Evolutionary conservation across 1,284 basidiomycete species (phyloP), one percentile per base, ranked within the genome.

Genomic region (Ustilago loliicola): DNA sequence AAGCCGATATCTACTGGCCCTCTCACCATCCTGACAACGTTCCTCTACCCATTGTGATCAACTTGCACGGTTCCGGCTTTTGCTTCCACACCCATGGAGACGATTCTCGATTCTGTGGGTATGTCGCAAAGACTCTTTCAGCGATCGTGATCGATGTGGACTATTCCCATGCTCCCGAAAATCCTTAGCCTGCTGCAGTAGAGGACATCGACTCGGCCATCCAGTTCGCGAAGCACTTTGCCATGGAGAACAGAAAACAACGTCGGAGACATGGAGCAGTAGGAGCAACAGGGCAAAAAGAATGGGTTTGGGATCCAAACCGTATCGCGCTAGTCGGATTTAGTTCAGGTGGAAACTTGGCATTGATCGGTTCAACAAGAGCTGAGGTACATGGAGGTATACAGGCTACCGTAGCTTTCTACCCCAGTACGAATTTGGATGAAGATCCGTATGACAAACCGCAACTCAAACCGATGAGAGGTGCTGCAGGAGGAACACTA

Each of bases 151-250:
- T 92, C 9, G 90, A 91, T 5, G 91, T 93, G 23, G 91, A 91
- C 77, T 93, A 93, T 83, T 90, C 92, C 5, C 89, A 93, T 9
- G 92, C 91, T 0, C 93, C 93, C 0, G 93, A 94, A 80, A 75
- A 91, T 60, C 89, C 89, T 5, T 93, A 92, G 79, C 93, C 93
- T 1, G 90, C 91, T 1, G 92, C 92, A 0, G 90, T 93, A 0
- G 90, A 93, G 48, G 93, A 94, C 80, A 90, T 91, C 0, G 87
- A 92, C 42, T 91, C 92, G 48, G 88, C 91, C 2, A 87, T 93
- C 5, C 85, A 89, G 56, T 94, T 92, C 90, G 89, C 53, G 27
- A 59, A 56, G 23, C 66, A 70, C n/a, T 77, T 77, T 52, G 75
- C 75, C 0, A 17, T 15, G 0, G 61, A 70, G 50, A 64, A 67